phyloP scores from a whole-genome alignment of 1,284 basidiomycete species.

The Sporisorium scitamineum region DNA sequence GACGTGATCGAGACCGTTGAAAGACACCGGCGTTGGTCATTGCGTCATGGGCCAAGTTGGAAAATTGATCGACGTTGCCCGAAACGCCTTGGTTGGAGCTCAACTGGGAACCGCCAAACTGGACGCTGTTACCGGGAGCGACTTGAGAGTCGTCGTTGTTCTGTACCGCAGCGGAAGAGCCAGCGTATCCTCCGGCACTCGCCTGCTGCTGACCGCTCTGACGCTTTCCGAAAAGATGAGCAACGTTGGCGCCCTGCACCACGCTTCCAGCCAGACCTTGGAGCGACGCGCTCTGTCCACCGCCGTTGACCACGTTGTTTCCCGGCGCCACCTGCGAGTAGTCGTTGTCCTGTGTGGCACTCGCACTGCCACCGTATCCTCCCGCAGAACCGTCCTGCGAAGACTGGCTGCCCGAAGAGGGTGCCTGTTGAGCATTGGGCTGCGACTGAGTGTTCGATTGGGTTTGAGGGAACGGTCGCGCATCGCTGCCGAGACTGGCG shows the following conservation, averaged over 20 bases:
- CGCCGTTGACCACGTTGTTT: constrained; percentile 31
- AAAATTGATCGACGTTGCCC: constrained; percentile 15
- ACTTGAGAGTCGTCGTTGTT: constrained; percentile 18
- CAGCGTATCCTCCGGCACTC: constrained; percentile 22
- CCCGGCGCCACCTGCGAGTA: constrained; percentile 32
- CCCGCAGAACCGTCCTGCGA: constrained; percentile 23
- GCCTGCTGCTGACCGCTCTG: constrained; percentile 8
- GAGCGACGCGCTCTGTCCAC: constrained; percentile 17
- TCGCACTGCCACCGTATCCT: constrained; percentile 18
- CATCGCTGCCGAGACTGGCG: constrained; percentile 18
- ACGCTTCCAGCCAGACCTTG: constrained; percentile 21
- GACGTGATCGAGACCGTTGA: too few species aligned
- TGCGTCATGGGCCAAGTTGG: too few species aligned
- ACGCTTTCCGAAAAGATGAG: constrained; percentile 9
- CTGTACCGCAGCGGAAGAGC: constrained; percentile 9
- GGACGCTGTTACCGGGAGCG: constrained; percentile 22
- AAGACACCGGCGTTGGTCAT: too few species aligned
- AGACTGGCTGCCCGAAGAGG: constrained; percentile 3
- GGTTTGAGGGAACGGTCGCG: constrained; percentile 16
- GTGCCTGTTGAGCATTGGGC: constrained; percentile 1
- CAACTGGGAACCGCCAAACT: constrained; percentile 13
- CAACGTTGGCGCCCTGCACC: constrained; percentile 6
- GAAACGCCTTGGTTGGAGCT: constrained; percentile 15
- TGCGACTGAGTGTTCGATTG: constrained; percentile 10
- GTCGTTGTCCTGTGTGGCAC: constrained; percentile 33